Conservation (phyloP, 495 filamentous ascomycete species). For the Bombardia bombarda region DNA sequence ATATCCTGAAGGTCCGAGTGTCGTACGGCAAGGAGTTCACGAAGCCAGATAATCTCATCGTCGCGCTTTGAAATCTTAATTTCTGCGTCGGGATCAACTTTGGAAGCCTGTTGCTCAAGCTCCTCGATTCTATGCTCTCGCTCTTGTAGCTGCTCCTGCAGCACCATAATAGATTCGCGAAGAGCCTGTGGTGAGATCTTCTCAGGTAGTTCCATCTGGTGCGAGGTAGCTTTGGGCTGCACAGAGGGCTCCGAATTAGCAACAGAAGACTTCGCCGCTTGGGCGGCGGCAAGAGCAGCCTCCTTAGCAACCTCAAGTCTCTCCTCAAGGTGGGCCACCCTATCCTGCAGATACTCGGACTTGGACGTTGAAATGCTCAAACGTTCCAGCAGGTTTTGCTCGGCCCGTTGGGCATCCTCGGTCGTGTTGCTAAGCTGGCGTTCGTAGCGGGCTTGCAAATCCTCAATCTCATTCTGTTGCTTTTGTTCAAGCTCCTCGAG, state of each 20-base stretch:
- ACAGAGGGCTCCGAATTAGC: slow-evolving; percentile 24
- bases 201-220: slow-evolving; percentile 54
- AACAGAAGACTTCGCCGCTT: slow-evolving; percentile 66
- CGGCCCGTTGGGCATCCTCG: slow-evolving; percentile 64
- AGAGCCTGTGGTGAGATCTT: slow-evolving; percentile 90
- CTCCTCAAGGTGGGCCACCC: slow-evolving; percentile 70
- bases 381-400: slow-evolving; percentile 60
- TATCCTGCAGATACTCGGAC: slow-evolving; percentile 70
- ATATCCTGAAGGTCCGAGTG: slow-evolving; percentile 90
- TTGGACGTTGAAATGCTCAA: slow-evolving; percentile 73
- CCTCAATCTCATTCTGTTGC: slow-evolving; percentile 66
- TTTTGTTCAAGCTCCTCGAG: slow-evolving; percentile 60
- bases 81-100: slow-evolving; percentile 63
- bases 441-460: slow-evolving; percentile 59
- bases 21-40: slow-evolving; percentile 84
- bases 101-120: slow-evolving; percentile 63
- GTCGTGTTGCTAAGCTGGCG: slow-evolving; percentile 60
- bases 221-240: slow-evolving; percentile 23
- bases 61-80: slow-evolving; percentile 79
- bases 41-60: slow-evolving; percentile 91
- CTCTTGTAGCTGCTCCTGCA: slow-evolving; percentile 93
- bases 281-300: slow-evolving; percentile 79
- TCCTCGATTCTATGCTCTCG: slow-evolving; percentile 83
- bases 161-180: slow-evolving; percentile 88
- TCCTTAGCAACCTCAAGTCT: slow-evolving; percentile 84